A percentile compares a stretch with the other conserved stretches of the same genome.
phyloP scores from a whole-genome alignment of 2,329 filamentous ascomycete species.

The Juglanconis juglandina region DNA sequence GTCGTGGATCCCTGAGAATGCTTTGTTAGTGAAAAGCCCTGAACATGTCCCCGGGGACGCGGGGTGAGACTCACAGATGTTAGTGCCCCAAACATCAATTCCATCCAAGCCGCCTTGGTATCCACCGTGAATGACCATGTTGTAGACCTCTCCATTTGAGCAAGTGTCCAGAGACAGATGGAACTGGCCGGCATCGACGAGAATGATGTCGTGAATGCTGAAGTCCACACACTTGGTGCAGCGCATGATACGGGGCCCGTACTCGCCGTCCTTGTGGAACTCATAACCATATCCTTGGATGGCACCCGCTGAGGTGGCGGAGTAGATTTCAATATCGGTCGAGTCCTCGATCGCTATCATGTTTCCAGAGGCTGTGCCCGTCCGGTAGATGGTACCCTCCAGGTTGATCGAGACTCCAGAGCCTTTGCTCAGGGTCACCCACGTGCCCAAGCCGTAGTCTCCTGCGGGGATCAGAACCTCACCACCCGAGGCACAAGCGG shows the following conservation, averaged over 20 bases:
- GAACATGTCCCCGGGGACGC: conserved; percentile 45
- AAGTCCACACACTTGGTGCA: conserved; percentile 42
- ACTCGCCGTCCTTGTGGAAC: conserved; percentile 31
- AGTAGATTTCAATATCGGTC: conserved; percentile 47
- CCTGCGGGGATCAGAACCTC: conserved; percentile 46
- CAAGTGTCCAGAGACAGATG: conserved; percentile 29
- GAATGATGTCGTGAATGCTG: conserved; percentile 44
- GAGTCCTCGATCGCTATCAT: conserved; percentile 25
- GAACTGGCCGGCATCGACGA: conserved; percentile 39
- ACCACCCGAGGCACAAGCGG: conserved; percentile 44
- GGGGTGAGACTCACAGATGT: conserved; percentile 37
- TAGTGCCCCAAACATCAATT: conserved; percentile 50
- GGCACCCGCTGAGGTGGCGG: conserved; percentile 38
- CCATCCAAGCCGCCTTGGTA: conserved; percentile 53
- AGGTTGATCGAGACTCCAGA: conserved; percentile 45
- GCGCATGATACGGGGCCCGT: conserved; percentile 44
- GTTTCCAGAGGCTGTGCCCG: conserved; percentile 23
- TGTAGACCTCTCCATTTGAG: conserved; percentile 50
- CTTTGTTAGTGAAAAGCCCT: conserved; percentile 38
- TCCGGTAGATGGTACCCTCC: conserved; percentile 34
- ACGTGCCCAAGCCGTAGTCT: conserved; percentile 43
- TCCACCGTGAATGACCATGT: conserved; percentile 50
- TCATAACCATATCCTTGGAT: conserved; percentile 49
- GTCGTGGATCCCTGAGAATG: conserved; percentile 44
- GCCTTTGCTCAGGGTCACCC: conserved; percentile 43